Evolutionary conservation across 2,329 filamentous ascomycete genomes (phyloP).

Genomic region (Ceratocystis cacaofunesta): DNA sequence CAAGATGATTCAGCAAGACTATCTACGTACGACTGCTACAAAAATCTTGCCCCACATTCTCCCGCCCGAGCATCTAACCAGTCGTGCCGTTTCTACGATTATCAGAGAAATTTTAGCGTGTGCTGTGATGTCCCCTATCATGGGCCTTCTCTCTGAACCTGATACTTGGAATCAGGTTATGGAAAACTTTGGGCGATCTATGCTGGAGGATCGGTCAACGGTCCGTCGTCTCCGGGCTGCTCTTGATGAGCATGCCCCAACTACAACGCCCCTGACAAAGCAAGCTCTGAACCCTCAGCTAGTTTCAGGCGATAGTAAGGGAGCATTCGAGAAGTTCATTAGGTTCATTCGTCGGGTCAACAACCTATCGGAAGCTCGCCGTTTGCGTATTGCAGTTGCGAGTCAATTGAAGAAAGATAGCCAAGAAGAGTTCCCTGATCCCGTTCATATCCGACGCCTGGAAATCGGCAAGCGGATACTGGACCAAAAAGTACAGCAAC

Average conservation of each 20-base stretch:
- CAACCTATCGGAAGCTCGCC: slow-evolving; percentile 80
- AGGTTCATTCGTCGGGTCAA: slow-evolving; percentile 75
- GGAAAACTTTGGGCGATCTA: slow-evolving; percentile 71
- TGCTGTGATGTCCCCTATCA: slow-evolving; percentile 69
- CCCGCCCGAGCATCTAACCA: slow-evolving; percentile 58
- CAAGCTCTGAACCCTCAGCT: slow-evolving; percentile 63
- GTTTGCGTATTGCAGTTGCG: slow-evolving; percentile 81
- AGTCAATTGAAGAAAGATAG: slow-evolving; percentile 83
- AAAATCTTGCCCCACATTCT: slow-evolving; percentile 61
- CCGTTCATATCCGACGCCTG: slow-evolving; percentile 70
- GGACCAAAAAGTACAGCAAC: slow-evolving; percentile 73
- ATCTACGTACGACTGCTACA: slow-evolving; percentile 61
- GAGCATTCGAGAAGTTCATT: slow-evolving; percentile 89
- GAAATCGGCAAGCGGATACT: slow-evolving; percentile 84
- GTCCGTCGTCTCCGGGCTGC: slow-evolving; percentile 83
- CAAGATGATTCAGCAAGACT: slow-evolving; percentile 73
- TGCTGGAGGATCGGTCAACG: slow-evolving; percentile 89
- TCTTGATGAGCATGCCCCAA: slow-evolving; percentile 81
- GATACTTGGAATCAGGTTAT: slow-evolving; percentile 97
- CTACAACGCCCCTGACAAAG: slow-evolving; percentile 51
- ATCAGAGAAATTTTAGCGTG: slow-evolving; percentile 85
- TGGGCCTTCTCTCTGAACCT: slow-evolving; percentile 71
- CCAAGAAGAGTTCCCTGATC: slow-evolving; percentile 63
- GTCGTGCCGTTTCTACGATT: slow-evolving; percentile 64
- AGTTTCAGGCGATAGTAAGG: slow-evolving; percentile 68